Evolutionary conservation across 2,329 filamentous ascomycete species (phyloP), one percentile per base, ranked within the genome.

Genomic region (Exophiala xenobiotica): DNA sequence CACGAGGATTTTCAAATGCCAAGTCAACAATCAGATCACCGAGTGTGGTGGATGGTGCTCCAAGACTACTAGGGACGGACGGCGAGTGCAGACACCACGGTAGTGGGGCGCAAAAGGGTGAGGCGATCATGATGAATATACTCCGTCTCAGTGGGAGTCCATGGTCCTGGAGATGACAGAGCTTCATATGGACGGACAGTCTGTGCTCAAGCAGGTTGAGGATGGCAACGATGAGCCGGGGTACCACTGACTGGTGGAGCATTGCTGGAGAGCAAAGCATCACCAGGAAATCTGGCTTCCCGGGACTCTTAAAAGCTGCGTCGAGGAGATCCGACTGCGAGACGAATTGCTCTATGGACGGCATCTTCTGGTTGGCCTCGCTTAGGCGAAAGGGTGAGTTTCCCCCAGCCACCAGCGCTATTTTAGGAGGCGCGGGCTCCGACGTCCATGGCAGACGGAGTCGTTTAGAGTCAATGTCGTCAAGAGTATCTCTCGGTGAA

Each of bases 361-460:
- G 37, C 39, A 45, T 29, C 6, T 26, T 8, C 3, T 27, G 14
- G 19, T 45, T 46, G 6, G 9, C 11, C 6, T 40, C 40, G 9
- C 20, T 39, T 23, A 55, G 14, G 7, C 16, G 24, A 27, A 55
- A 55, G n/a, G 43, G 24, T 6, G 38, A 14, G 37, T 35, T 35
- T 26, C 23, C 24, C 6, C 31, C 53, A 23, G 53, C 35, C 12
- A 55, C n/a, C 11, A 55, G 23, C n/a, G 53, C 53, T n/a, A 55
- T 52, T 38, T 42, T 55, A 7, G 53, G 49, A 11, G 48, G 22
- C 9, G 31, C 38, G 5, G 47, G 46, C 12, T 20, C 14, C 7
- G 27, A 19, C 9, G 23, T 40, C 6, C 9, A 20, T 35, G 41
- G 49, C 6, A 12, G 44, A 7, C 20, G 20, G n/a, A 56, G 38